These are phyloP conservation scores for Colletotrichum navitas DNA, from an alignment of 2,329 filamentous ascomycete genomes.

Conservation along the genomic window DNA sequence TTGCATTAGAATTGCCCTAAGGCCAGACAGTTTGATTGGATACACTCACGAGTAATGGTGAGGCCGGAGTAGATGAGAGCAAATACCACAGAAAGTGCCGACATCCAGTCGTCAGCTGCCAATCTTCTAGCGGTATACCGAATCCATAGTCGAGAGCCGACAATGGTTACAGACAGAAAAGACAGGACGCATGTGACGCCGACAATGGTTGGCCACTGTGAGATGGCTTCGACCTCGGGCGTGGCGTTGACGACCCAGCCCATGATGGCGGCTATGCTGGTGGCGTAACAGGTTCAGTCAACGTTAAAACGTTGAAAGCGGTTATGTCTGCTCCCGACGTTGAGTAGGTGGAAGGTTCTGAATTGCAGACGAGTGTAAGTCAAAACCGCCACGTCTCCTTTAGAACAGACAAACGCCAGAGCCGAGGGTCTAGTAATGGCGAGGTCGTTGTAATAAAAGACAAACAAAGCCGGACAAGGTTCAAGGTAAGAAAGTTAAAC, in stretches of 20 bases:
- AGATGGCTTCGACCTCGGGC: slow-evolving; percentile 59
- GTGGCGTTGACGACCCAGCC: slow-evolving; percentile 65
- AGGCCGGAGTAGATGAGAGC: slow-evolving; percentile 62
- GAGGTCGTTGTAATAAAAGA: background rate
- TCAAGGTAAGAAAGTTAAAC: background rate
- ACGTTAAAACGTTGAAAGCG: background rate
- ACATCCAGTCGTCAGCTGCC: slow-evolving; percentile 61
- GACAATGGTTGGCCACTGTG: slow-evolving; percentile 63
- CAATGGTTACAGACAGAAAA: slow-evolving; percentile 56
- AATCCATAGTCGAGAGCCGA: slow-evolving; percentile 58
- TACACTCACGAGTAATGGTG: slow-evolving; percentile 61
- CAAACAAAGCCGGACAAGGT: background rate
- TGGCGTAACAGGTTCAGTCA: background rate
- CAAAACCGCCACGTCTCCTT: background rate
- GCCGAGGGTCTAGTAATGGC: background rate
- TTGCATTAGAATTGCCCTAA: slow-evolving; percentile 1
- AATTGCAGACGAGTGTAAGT: background rate
- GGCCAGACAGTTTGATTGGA: background rate
- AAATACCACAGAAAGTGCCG: slow-evolving; percentile 57
- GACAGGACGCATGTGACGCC: slow-evolving; percentile 62
- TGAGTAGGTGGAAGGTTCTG: background rate
- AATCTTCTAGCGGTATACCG: slow-evolving; percentile 58
- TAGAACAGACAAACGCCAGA: background rate
- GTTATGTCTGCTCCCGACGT: background rate
- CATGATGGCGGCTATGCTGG: slow-evolving; percentile 50